Evolutionary conservation across 2,329 filamentous ascomycete species (phyloP).

Genomic region (Hortaea werneckii): DNA sequence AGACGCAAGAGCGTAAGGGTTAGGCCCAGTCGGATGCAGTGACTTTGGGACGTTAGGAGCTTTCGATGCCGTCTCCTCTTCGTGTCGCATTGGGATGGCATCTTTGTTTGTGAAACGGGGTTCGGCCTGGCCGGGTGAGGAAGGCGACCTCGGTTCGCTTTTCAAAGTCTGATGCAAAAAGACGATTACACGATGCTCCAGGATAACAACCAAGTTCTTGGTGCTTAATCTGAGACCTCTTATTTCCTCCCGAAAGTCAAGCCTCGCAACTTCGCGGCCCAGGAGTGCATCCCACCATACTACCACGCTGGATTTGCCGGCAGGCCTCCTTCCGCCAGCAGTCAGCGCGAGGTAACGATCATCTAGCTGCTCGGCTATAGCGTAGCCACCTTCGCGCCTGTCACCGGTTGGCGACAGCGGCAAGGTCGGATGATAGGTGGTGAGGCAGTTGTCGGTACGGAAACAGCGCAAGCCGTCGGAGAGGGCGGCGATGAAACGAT

Average conservation of each 20-base stretch:
- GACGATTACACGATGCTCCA: conserved; percentile 32
- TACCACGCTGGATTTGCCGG: conserved; percentile 21
- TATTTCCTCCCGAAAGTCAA: conserved; percentile 72
- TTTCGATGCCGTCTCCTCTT: neutral
- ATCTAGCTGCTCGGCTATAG: conserved; percentile 23
- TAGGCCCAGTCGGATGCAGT: conserved; percentile 77
- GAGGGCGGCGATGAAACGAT: conserved; percentile 77
- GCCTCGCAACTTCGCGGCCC: conserved; percentile 60
- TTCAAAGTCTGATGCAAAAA: conserved; percentile 21
- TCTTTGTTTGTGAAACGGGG: neutral
- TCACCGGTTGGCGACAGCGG: neutral
- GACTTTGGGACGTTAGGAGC: conserved; percentile 32
- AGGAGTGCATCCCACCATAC: conserved; percentile 80
- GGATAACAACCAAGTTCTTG: conserved; percentile 66
- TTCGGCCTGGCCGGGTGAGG: conserved; percentile 35
- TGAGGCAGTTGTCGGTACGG: conserved; percentile 26
- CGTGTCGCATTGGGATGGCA: neutral
- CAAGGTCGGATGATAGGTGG: conserved; percentile 17
- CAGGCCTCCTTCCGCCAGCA: conserved; percentile 58
- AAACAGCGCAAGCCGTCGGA: conserved; percentile 65
- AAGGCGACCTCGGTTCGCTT: conserved; percentile 27
- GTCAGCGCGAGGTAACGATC: conserved; percentile 68
- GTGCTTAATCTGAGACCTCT: conserved; percentile 69
- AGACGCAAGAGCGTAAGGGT: conserved; percentile 69
- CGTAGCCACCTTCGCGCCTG: conserved; percentile 12